Evolutionary conservation across 352 stramenopile species (phyloP), one percentile per base, ranked within the genome.

Genomic region (Globisporangium megalacanthum): DNA sequence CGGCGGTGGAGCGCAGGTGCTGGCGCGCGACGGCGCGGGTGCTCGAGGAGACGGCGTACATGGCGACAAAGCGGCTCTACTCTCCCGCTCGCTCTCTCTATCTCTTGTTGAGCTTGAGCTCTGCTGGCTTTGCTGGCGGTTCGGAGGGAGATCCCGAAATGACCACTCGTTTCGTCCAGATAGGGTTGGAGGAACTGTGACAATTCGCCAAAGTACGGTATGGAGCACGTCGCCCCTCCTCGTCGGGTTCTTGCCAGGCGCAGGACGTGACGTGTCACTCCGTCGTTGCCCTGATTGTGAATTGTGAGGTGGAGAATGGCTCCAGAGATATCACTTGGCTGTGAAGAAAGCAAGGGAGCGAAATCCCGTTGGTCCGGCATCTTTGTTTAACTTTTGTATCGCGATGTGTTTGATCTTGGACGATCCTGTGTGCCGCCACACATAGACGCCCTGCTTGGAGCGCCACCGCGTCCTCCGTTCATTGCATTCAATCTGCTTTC

Each of bases 91-190:
- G 6, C 17, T 37, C 48, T 42, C 29, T 54, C 49, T 41, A 15
- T 42, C 49, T 25, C 20, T 49, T 65, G 53, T 49, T 52, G 64
- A 46, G 44, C 50, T 58, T 48, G 36, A 37, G 53, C 19, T 25
- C 20, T 53, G 44, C 57, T 29, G 25, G 25, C 25, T 29, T 29
- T 49, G 51, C 56, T 60, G 53, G 46, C 39, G 61, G 62, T 25
- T 69, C 54, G 72, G 64, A 65, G 77, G 75, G 78, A 89, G 75
- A 91, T 91, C 73, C 73, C 75, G 77, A 88, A 91, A 89, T 91
- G 81, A 83, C 70, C 70, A 75, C 68, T 64, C 72, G 54, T 72
- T 69, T 58, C 19, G 39, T 20, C 44, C 25, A 54, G 56, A 58
- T 41, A 45, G 31, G 25, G 10, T 20, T 35, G 17, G 22, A 39